Base-by-base conservation (phyloP, 345 rosid genomes). In the Eucalyptus virginea region DNA sequence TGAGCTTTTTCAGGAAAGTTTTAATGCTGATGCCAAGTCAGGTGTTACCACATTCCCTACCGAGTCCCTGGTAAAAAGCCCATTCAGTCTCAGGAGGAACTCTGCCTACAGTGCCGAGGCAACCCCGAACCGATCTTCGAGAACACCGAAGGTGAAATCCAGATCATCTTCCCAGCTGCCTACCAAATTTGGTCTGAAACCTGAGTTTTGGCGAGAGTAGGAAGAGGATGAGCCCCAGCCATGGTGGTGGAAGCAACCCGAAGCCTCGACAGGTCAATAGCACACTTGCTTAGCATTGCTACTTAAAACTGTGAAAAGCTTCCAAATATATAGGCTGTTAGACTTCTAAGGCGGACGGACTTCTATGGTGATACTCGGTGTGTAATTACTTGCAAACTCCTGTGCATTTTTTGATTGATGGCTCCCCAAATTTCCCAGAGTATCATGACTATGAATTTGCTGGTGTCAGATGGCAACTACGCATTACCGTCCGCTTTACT, bases 1-100 rank as follows among this genome's bases (percentile, higher is more conserved):
- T 47, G 96, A 96, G 90, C 93, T 94, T 87, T 94, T 96, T 21
- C 91, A 91, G 9, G 95, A 95, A 86, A 92, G 96, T 91, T 91
- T 91, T 45, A 47, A 58, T 40, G 83, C 45, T 47, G 90, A 87
- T 10, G 47, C 89, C 65, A 88, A 88, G 81, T 89, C 88, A 34
- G 49, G 80, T 19, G 50, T 11, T 86, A 56, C 65, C 34, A 88
- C 87, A 50, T 67, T 86, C 13, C 88, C 93, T 88, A 23, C 89
- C 7, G 87, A 77, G 44, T 86, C 90, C 54, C 52, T 91, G 4
- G 40, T 30, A 42, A 81, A 18, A 81, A 89, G 91, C 88, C 92
- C 92, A 14, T 86, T 86, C 37, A 90, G 72, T 86, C 77, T 91
- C 15, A 45, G 45, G 11, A 58, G 88, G 21, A 87, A 69, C 81